Evolutionary conservation across 2,329 filamentous ascomycete species (phyloP), one percentile per base, ranked within the genome.

Genomic region (Pezicula radicicola): DNA sequence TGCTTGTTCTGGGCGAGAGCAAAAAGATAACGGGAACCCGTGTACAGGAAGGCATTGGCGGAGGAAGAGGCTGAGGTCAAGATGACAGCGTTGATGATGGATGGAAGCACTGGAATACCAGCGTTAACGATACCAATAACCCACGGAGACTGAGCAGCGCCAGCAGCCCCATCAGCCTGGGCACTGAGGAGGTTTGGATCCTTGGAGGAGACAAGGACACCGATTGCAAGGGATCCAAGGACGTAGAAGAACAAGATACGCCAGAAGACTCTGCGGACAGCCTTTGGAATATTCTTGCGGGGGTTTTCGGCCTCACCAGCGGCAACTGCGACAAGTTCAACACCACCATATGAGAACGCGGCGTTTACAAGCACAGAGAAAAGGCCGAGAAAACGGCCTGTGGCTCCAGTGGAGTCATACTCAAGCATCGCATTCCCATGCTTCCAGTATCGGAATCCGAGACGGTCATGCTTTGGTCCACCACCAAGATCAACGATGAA

Each of bases 401-500:
- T 77, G 6, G 74, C 65, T 0, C 88, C 89, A 0, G 73, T 74
- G 33, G 77, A 80, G 64, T 87, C 84, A 33, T 77, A 76, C 55
- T 85, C 79, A 3, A 80, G 78, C 65, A 93, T 92, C 0, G 88
- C 76, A 1, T 89, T 89, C 0, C 88, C 89, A 0, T 80, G 72
- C 3, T 77, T 73, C 82, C 83, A 87, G 66, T 79, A 83, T 25
- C 81, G 78, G 65, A 93, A 93, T 1, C 89, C 89, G 56, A 89
- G 89, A 0, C 80, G 74, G 59, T 92, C 87, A 36, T 80, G 75
- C 1, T 83, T 66, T 0, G 91, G 91, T 59, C 93, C 94, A 3
- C 88, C 91, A 7, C 90, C 91, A 1, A 94, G 72, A 85, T 94
- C 93, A 57, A 84, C 83, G 57, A 95, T 78, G 63, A 96, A 90